Evolutionary conservation across 129 eudicot genomes (phyloP).

Genomic region (Smallanthus sonchifolius): DNA sequence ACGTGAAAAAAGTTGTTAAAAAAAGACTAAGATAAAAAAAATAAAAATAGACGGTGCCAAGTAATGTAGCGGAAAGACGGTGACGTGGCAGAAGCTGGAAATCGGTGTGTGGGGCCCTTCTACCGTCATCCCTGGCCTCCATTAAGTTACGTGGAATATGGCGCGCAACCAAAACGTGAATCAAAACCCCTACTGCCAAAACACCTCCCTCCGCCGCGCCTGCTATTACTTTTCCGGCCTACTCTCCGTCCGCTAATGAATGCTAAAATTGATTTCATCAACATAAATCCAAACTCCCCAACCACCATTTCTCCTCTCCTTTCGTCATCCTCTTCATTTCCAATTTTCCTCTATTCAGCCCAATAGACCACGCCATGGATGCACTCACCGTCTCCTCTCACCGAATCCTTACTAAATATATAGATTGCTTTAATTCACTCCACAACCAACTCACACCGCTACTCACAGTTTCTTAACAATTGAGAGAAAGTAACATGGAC

Average conservation of each 20-base stretch:
- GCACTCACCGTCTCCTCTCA: constrained; percentile 28
- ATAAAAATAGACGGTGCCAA: constrained; percentile 11
- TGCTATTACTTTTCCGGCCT: not conserved
- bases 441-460: constrained; percentile 28
- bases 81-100: constrained; percentile 18
- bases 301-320: constrained; percentile 8
- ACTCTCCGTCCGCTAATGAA: constrained; percentile 2
- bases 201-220: not conserved
- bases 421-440: constrained; percentile 13
- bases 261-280: not conserved
- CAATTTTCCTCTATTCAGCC: not conserved
- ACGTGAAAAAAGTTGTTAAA: too few species aligned
- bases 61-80: not conserved
- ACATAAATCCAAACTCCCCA: constrained; percentile 23
- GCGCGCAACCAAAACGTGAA: constrained; percentile 5
- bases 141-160: not conserved
- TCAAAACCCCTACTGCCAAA: not conserved
- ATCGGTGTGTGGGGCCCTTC: not conserved
- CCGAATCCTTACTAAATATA: constrained; percentile 29
- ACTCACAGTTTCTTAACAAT: not conserved
- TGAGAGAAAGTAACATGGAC: not conserved
- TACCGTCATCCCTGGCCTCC: not conserved
- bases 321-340: constrained; percentile 13
- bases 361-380: constrained; percentile 29
- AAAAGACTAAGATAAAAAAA: too few species aligned